phyloP scores from a whole-genome alignment of 2,329 filamentous ascomycete genomes.

The Botrytis elliptica region DNA sequence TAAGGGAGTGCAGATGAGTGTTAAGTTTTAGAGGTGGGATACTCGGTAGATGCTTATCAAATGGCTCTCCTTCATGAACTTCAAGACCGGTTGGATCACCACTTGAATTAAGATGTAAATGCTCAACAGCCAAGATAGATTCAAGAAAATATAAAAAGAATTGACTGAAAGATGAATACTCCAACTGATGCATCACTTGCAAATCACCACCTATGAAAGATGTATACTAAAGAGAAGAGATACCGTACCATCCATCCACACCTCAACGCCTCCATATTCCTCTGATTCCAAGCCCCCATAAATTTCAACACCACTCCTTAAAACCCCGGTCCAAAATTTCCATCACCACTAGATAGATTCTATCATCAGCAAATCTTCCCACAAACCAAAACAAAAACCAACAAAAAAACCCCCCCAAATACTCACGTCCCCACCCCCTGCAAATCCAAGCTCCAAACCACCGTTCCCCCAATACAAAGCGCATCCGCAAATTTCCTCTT shows the following conservation, averaged over 20 bases:
- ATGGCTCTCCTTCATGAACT: background rate
- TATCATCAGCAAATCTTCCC: background rate
- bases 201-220: background rate
- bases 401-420: background rate
- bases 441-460: slow-evolving; percentile 24
- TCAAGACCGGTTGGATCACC: background rate
- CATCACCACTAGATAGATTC: background rate
- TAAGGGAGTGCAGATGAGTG: background rate
- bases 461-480: slow-evolving; percentile 37
- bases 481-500: slow-evolving; percentile 33
- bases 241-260: background rate
- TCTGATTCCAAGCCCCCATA: background rate
- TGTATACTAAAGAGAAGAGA: background rate
- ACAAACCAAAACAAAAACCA: too few relatives aligned
- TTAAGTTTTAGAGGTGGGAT: background rate
- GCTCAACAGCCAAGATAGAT: background rate
- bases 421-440: slow-evolving; percentile 13
- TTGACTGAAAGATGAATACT: background rate
- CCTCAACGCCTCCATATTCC: background rate
- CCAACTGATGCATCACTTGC: background rate
- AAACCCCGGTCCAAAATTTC: slow-evolving; percentile 12
- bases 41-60: background rate
- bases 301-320: background rate
- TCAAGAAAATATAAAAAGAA: background rate
- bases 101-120: background rate